Percentiles rank a stretch among this genome's conserved stretches.
Evolutionary conservation across 2,329 filamentous ascomycete genomes (phyloP).

Genomic region (Nannizzia gypsea): DNA sequence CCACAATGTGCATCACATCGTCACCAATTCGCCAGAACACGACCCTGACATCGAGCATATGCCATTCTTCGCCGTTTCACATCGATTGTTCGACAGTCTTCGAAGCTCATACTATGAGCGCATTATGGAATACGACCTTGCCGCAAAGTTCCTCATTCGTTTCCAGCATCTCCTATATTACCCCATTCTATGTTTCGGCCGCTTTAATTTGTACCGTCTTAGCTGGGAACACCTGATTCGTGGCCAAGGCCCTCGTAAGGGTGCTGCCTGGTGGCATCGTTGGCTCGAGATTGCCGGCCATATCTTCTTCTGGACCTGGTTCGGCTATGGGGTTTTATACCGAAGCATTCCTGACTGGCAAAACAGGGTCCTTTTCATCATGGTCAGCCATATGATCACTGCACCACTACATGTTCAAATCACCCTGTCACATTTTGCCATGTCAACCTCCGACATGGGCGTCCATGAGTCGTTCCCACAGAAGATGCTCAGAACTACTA

Average conservation of each 20-base stretch:
- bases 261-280: slow-evolving; percentile 70
- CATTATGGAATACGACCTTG: slow-evolving; percentile 63
- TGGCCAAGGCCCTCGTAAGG: slow-evolving; percentile 56
- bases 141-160: slow-evolving; percentile 58
- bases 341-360: slow-evolving; percentile 55
- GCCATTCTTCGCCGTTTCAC: slow-evolving; percentile 77
- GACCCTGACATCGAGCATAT: slow-evolving; percentile 91
- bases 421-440: slow-evolving; percentile 82
- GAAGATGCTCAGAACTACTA: slow-evolving; percentile 82
- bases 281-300: slow-evolving; percentile 69
- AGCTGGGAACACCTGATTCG: slow-evolving; percentile 67
- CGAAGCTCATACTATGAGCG: slow-evolving; percentile 74
- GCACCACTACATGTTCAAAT: slow-evolving; percentile 81
- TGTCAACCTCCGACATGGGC: slow-evolving; percentile 80
- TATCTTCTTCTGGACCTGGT: slow-evolving; percentile 75
- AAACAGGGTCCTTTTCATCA: slow-evolving; percentile 59
- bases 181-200: slow-evolving; percentile 63
- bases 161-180: slow-evolving; percentile 77
- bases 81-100: slow-evolving; percentile 62
- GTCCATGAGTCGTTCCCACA: slow-evolving; percentile 78
- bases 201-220: slow-evolving; percentile 76
- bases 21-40: slow-evolving; percentile 90
- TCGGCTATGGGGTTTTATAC: slow-evolving; percentile 72
- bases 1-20: slow-evolving; percentile 93
- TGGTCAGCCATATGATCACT: slow-evolving; percentile 69